These are phyloP conservation scores for Theileria annulata DNA, from an alignment of 169 alveolate species.

Conservation along the genomic window DNA sequence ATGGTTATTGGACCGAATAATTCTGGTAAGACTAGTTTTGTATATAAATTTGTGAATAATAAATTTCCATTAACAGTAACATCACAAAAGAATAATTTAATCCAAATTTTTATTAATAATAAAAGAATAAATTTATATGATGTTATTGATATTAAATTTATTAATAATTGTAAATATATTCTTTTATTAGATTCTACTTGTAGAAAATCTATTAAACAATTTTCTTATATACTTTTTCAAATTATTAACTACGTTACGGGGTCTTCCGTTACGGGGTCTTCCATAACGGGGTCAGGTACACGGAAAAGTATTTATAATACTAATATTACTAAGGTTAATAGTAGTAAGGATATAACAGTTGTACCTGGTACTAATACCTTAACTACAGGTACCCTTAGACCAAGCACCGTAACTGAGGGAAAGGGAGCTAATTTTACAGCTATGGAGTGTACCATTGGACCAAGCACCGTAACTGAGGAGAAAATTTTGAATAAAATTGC, in stretches of 20 bases:
- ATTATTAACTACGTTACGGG: too few relatives aligned
- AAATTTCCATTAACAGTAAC: background rate
- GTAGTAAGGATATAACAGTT: too few relatives aligned
- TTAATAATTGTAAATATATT: background rate
- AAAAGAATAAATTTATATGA: background rate
- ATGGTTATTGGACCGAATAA: background rate
- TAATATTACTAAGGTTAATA: too few relatives aligned
- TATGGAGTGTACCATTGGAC: background rate
- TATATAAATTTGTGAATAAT: background rate
- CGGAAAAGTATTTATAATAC: background rate
- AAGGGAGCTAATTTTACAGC: background rate
- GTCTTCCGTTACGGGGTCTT: too few relatives aligned
- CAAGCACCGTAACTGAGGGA: background rate
- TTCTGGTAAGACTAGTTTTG: background rate
- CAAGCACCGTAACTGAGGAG: background rate
- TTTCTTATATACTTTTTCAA: too few relatives aligned
- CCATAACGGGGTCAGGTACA: too few relatives aligned
- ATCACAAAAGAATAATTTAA: background rate
- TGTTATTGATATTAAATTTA: background rate
- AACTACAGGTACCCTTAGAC: background rate
- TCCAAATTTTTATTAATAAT: background rate
- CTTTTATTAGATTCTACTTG: too few relatives aligned
- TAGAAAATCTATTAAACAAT: too few relatives aligned
- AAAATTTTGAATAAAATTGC: background rate
- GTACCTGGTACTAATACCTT: too few relatives aligned